Conservation (phyloP, 2,329 filamentous ascomycete genomes). For the Phaeomoniella chlamydospora region DNA sequence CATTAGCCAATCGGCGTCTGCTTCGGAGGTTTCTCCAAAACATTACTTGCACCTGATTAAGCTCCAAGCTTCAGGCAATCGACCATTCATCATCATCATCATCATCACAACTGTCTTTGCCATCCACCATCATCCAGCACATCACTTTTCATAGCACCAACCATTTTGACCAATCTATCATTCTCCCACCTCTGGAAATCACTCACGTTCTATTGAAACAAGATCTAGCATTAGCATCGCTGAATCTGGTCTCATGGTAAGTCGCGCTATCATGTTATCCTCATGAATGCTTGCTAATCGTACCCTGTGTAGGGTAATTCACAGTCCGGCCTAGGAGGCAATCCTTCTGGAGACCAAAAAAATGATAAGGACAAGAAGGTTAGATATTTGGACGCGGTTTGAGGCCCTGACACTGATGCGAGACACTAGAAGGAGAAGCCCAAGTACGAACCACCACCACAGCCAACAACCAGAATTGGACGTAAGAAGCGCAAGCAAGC, state of each 20-base stretch:
- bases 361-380: constrained; percentile 94
- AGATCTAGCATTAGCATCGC: too few relatives aligned
- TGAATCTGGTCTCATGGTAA: too few relatives aligned
- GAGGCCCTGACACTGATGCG: too few relatives aligned
- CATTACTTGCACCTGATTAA: too few relatives aligned
- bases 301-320: constrained; percentile 30
- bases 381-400: too few relatives aligned
- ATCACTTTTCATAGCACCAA: not conserved
- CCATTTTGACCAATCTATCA: too few relatives aligned
- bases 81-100: not conserved
- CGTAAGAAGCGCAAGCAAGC: constrained; percentile 97
- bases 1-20: not conserved
- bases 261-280: constrained; percentile 1
- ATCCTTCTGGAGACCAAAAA: constrained; percentile 56
- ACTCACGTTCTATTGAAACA: too few relatives aligned
- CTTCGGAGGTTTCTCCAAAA: not conserved
- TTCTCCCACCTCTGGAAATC: too few relatives aligned
- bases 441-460: constrained; percentile 97
- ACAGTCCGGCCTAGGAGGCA: constrained; percentile 71
- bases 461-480: constrained; percentile 89
- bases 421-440: constrained; percentile 99
- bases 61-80: not conserved
- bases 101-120: too few relatives aligned
- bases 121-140: not conserved
- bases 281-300: constrained; percentile 12